Percentiles rank a stretch among this genome's conserved stretches.
Conservation (phyloP, 805 yeast species). For the Yarrowia alimentaria region DNA sequence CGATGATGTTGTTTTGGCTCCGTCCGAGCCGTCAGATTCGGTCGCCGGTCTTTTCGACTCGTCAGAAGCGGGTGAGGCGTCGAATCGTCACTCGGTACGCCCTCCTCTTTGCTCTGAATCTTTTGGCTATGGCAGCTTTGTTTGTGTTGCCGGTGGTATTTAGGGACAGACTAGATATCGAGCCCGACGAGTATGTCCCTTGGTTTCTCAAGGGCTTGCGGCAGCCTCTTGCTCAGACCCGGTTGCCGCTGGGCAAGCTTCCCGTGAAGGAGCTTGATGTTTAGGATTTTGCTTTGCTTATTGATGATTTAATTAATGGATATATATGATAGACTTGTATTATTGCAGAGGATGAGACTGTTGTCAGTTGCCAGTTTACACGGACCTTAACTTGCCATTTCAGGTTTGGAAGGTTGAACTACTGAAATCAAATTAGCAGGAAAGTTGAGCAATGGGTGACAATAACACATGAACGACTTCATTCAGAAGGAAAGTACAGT, state of each 20-base stretch:
- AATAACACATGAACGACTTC: no score
- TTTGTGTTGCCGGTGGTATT: conserved; percentile 13
- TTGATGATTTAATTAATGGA: conserved; percentile 11
- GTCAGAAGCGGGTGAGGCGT: conserved; percentile 56
- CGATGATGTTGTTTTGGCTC: conserved; percentile 92
- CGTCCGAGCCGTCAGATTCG: conserved; percentile 82
- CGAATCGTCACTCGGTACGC: conserved; percentile 16
- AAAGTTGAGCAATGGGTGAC: no score
- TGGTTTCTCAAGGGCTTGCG: conserved; percentile 15
- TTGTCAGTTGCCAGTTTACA: no score
- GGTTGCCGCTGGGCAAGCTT: conserved; percentile 20
- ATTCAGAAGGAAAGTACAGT: no score
- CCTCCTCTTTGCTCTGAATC: conserved; percentile 5
- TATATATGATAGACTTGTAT: no score
- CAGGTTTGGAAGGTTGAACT: no score
- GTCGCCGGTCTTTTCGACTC: conserved; percentile 81
- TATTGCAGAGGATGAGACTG: no score
- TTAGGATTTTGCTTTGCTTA: conserved; percentile 15
- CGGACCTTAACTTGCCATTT: no score
- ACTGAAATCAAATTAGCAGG: no score
- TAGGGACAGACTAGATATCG: conserved; percentile 9
- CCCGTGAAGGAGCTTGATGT: conserved; percentile 22
- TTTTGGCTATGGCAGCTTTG: conserved; percentile 12
- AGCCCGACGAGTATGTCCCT: conserved; percentile 17
- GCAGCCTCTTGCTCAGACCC: conserved; percentile 12